Conservation (phyloP, 345 rosid genomes). For the Hibiscus tridactylites region DNA sequence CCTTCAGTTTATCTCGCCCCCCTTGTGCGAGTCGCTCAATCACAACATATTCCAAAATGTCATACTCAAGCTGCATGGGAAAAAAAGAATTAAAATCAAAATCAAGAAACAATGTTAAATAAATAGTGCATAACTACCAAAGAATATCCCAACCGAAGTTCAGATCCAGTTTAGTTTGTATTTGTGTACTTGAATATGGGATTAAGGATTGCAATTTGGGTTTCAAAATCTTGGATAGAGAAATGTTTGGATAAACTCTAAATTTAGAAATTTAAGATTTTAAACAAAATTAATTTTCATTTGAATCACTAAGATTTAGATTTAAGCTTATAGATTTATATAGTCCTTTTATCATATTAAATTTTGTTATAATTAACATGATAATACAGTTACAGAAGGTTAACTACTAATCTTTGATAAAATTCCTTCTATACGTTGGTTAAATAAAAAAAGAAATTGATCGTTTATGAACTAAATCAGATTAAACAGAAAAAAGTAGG, state of each 20-base stretch:
- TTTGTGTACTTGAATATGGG: background rate
- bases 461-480: no score
- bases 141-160: background rate
- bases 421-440: no score
- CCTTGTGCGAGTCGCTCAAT: slow-evolving; percentile 91
- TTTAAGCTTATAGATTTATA: background rate
- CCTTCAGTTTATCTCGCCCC: slow-evolving; percentile 96
- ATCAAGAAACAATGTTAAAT: background rate
- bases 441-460: no score
- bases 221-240: background rate
- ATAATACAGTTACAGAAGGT: no score
- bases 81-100: background rate
- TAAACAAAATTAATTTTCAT: background rate
- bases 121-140: background rate
- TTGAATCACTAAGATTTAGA: background rate
- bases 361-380: no score
- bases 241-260: background rate
- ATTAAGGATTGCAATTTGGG: background rate
- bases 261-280: background rate
- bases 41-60: slow-evolving; percentile 93
- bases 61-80: slow-evolving; percentile 83
- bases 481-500: no score
- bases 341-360: no score
- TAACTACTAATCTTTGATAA: no score
- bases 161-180: background rate